phyloP scores from a whole-genome alignment of 805 yeast species.

The Torulaspora microellipsoides region DNA sequence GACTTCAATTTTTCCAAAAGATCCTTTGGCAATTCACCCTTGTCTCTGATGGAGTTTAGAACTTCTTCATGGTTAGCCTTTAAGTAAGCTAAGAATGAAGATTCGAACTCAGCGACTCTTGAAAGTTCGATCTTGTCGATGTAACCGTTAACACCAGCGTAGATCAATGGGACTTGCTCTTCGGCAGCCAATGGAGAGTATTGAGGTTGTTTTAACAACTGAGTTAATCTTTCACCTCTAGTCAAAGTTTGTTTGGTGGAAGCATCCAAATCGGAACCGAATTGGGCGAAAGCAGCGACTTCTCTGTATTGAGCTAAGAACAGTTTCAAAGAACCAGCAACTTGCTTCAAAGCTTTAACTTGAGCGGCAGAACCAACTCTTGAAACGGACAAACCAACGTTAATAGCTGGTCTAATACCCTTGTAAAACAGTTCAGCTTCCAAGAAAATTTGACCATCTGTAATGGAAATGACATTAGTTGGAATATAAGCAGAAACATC shows the following conservation, averaged over 20 bases:
- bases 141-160: constrained; percentile 99
- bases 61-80: constrained; percentile 84
- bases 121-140: constrained; percentile 81
- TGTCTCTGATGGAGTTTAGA: constrained; percentile 74
- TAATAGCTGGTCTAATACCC: constrained; percentile 99
- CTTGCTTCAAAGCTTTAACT: constrained; percentile 99
- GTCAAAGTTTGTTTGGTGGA: constrained; percentile 97
- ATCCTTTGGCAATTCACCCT: constrained; percentile 90
- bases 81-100: constrained; percentile 85
- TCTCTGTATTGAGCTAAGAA: constrained; percentile 99
- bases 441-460: constrained; percentile 97
- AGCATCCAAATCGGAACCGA: constrained; percentile 99
- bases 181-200: constrained; percentile 95
- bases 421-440: constrained; percentile 99
- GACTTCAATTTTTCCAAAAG: constrained; percentile 79
- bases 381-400: constrained; percentile 99
- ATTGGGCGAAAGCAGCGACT: constrained; percentile 99
- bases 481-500: constrained; percentile 98
- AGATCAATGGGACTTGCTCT: constrained; percentile 97
- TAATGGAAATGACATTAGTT: constrained; percentile 95
- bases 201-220: constrained; percentile 97
- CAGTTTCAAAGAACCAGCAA: constrained; percentile 99
- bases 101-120: constrained; percentile 88
- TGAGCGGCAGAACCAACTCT: constrained; percentile 99
- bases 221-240: constrained; percentile 99